These are phyloP conservation scores for Neurospora discreta DNA, from an alignment of 495 filamentous ascomycete genomes.

Conservation along the genomic window DNA sequence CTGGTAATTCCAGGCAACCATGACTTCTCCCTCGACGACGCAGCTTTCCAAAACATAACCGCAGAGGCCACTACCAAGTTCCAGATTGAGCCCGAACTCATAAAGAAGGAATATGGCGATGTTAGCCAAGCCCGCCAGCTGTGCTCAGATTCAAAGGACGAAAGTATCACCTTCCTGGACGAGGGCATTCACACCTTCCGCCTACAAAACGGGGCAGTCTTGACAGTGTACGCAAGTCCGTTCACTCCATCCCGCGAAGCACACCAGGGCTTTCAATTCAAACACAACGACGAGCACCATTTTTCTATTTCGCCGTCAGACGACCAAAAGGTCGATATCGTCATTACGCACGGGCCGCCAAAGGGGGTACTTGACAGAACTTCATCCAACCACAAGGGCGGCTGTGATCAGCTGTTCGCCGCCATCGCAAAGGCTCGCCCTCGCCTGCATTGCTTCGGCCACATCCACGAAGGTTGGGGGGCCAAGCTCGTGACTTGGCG, in stretches of 20 bases:
- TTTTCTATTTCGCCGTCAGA: constrained; percentile 24
- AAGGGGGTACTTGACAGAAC: constrained; percentile 43
- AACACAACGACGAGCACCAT: constrained; percentile 36
- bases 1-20: constrained; percentile 77
- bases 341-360: constrained; percentile 69
- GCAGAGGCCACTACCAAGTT: neutral
- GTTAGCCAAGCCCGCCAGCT: constrained; percentile 14
- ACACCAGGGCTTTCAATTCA: constrained; percentile 52
- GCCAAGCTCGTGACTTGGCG: constrained; percentile 49
- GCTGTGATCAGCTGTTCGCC: constrained; percentile 46
- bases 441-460: constrained; percentile 58
- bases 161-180: constrained; percentile 53
- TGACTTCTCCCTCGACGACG: constrained; percentile 57
- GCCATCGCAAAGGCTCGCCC: constrained; percentile 44
- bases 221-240: constrained; percentile 60
- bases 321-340: constrained; percentile 43
- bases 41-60: constrained; percentile 17
- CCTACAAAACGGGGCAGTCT: constrained; percentile 44
- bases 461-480: constrained; percentile 71
- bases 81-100: constrained; percentile 7
- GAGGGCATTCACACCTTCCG: constrained; percentile 50
- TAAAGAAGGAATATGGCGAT: constrained; percentile 13
- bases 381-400: constrained; percentile 27
- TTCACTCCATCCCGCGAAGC: constrained; percentile 50
- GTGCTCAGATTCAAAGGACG: constrained; percentile 27